Evolutionary conservation across 768 basidiomycete species (phyloP).

Genomic region (Trametes villosa): DNA sequence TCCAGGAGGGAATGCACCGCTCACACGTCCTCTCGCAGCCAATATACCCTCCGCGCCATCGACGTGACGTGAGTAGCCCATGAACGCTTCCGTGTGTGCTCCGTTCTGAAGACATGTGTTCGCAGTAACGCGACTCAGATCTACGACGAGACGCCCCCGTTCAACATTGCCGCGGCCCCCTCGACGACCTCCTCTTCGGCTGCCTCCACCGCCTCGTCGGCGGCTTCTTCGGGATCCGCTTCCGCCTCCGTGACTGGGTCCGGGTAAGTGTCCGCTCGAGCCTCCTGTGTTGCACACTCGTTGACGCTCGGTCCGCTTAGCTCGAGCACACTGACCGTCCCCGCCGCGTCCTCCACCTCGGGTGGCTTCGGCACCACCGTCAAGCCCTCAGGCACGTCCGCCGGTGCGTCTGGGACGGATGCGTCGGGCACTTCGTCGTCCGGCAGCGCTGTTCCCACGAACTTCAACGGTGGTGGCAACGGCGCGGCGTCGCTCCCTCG

Average conservation of each 20-base stretch:
- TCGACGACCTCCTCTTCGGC: slow-evolving; percentile 25
- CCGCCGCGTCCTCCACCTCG: slow-evolving; percentile 19
- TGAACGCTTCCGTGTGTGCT: too few relatives aligned
- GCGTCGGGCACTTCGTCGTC: slow-evolving; percentile 32
- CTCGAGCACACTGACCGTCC: not conserved
- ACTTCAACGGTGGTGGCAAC: slow-evolving; percentile 34
- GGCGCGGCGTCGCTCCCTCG: slow-evolving; percentile 34
- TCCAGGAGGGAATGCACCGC: not conserved
- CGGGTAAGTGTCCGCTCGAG: not conserved
- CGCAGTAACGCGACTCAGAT: slow-evolving; percentile 49
- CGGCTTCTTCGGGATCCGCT: slow-evolving; percentile 17
- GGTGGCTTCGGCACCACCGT: slow-evolving; percentile 25
- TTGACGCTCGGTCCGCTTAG: not conserved
- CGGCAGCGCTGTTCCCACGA: slow-evolving; percentile 40
- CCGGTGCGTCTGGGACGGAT: slow-evolving; percentile 18
- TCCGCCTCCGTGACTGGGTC: slow-evolving; percentile 20
- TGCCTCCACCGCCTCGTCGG: slow-evolving; percentile 22
- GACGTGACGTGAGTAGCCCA: slow-evolving; percentile 40
- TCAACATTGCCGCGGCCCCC: slow-evolving; percentile 43
- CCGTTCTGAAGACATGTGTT: not conserved
- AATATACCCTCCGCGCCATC: slow-evolving; percentile 54
- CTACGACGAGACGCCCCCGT: slow-evolving; percentile 43
- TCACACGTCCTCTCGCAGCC: slow-evolving; percentile 18
- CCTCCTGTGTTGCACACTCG: not conserved
- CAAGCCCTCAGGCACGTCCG: slow-evolving; percentile 17